phyloP scores from a whole-genome alignment of 2,329 filamentous ascomycete species.

The Cercospora sp. region DNA sequence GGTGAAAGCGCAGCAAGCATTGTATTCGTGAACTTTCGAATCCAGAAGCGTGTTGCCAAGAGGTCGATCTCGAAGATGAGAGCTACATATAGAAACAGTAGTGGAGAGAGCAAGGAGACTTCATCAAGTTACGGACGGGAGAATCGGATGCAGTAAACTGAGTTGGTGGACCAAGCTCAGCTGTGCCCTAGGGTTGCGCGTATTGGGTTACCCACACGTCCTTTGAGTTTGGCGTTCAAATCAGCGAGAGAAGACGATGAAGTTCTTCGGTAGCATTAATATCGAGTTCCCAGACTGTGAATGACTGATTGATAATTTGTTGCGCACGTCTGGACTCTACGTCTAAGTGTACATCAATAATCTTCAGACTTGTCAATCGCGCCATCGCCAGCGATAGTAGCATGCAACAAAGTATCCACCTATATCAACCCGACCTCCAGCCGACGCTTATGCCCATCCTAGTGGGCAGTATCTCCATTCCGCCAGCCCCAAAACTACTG shows the following conservation, averaged over 20 bases:
- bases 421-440: background rate
- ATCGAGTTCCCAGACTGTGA: background rate
- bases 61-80: background rate
- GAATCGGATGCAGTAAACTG: background rate
- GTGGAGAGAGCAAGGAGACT: background rate
- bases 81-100: background rate
- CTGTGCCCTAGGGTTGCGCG: background rate
- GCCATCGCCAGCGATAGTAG: background rate
- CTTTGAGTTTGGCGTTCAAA: accelerated
- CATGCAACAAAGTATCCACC: background rate
- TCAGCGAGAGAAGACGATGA: background rate
- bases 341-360: background rate
- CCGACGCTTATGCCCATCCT: background rate
- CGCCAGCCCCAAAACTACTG: background rate
- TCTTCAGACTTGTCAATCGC: background rate
- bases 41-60: background rate
- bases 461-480: background rate
- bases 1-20: background rate
- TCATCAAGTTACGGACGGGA: background rate
- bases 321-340: background rate
- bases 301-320: background rate
- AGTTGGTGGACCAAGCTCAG: background rate
- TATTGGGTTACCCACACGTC: background rate
- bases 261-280: background rate
- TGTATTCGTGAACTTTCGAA: background rate